Evolutionary conservation across 371 early-diverging fungal genomes (phyloP).

Genomic region (Apophysomyces variabilis): DNA sequence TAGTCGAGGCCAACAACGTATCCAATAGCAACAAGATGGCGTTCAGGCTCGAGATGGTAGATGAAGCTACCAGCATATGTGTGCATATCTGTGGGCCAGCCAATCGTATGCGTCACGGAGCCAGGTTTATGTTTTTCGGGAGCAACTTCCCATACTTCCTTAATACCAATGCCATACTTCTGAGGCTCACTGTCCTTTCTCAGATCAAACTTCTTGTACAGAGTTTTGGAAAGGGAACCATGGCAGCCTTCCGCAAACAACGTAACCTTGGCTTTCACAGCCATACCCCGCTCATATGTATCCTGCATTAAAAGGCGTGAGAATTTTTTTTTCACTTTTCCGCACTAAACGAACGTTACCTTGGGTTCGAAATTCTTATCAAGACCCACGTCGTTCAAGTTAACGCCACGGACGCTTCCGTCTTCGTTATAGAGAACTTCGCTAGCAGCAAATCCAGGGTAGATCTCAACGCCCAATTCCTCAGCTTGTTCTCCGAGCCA

Average conservation of each 20-base stretch:
- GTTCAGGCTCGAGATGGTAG: slow-evolving; percentile 87
- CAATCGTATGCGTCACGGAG: slow-evolving; percentile 86
- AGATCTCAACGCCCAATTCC: slow-evolving; percentile 94
- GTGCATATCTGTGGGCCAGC: slow-evolving; percentile 89
- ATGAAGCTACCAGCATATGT: slow-evolving; percentile 96
- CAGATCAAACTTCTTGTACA: slow-evolving; percentile 86
- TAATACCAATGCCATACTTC: slow-evolving; percentile 96
- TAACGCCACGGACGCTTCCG: slow-evolving; percentile 92
- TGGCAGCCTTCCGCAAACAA: slow-evolving; percentile 98
- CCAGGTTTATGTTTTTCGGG: slow-evolving; percentile 89
- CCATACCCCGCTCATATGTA: slow-evolving; percentile 95
- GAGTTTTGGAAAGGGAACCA: slow-evolving; percentile 91
- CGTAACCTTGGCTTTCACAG: slow-evolving; percentile 92
- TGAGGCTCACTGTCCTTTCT: slow-evolving; percentile 81
- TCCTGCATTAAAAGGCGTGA: slow-evolving; percentile 47
- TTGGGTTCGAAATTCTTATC: slow-evolving; percentile 90
- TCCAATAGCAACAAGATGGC: slow-evolving; percentile 88
- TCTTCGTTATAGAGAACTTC: slow-evolving; percentile 91
- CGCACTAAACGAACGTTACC: slow-evolving; percentile 26
- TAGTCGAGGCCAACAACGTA: slow-evolving; percentile 95
- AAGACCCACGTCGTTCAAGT: slow-evolving; percentile 96
- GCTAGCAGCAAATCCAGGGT: slow-evolving; percentile 92
- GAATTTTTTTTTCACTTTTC: not conserved
- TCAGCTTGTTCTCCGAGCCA: slow-evolving; percentile 99
- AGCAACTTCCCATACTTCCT: slow-evolving; percentile 98